Conservation (phyloP, 192 early-diverging fungal genomes). For the Podila verticillata region DNA sequence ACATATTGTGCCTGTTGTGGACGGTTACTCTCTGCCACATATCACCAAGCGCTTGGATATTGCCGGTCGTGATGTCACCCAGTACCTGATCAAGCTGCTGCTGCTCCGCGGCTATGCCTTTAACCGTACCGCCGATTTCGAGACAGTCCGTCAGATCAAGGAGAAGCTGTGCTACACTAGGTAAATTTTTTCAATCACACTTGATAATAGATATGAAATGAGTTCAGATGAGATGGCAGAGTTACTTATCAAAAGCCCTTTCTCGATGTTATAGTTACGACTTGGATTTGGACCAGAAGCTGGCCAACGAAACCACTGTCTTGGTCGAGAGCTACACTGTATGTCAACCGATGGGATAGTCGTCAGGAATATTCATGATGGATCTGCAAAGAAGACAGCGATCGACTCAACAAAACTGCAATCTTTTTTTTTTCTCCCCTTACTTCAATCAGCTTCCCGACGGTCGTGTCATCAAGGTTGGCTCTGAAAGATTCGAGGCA, state of each 20-base stretch:
- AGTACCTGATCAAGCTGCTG: constrained; percentile 96
- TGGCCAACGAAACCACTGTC: constrained; percentile 97
- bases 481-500: constrained; percentile 97
- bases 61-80: constrained; percentile 95
- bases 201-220: neutral
- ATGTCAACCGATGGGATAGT: constrained; percentile 11
- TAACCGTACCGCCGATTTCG: constrained; percentile 98
- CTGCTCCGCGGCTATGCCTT: constrained; percentile 95
- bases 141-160: constrained; percentile 97
- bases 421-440: too few relatives aligned
- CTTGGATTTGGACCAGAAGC: constrained; percentile 91
- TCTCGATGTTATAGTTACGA: constrained; percentile 79
- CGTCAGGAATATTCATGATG: neutral
- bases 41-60: constrained; percentile 92
- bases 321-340: constrained; percentile 95
- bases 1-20: constrained; percentile 98
- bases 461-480: constrained; percentile 97
- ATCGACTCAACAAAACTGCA: neutral
- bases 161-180: constrained; percentile 98
- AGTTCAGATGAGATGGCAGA: neutral
- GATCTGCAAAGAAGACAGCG: neutral
- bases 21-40: constrained; percentile 93
- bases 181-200: constrained; percentile 49
- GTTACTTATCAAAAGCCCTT: neutral
- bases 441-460: constrained; percentile 81